Percentiles rank a stretch among this genome's conserved stretches.
These are phyloP conservation scores for Leptodontidium sp. DNA, from an alignment of 2,329 filamentous ascomycete genomes.

Conservation along the genomic window DNA sequence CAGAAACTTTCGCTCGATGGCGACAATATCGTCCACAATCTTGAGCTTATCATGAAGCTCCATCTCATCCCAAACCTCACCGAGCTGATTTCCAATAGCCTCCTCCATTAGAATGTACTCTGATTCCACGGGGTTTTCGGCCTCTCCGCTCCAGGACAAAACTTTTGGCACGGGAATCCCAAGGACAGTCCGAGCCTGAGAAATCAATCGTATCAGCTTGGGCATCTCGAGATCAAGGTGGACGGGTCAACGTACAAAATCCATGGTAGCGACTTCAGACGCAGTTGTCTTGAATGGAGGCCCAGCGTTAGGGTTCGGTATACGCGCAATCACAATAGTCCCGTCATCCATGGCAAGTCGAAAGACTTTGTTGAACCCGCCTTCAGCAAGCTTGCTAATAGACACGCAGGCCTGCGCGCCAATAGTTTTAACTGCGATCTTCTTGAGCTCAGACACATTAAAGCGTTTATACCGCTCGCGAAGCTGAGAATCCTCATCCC, in stretches of 20 bases:
- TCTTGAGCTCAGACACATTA: conserved; percentile 48
- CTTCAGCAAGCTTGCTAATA: conserved; percentile 50
- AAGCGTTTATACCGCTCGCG: conserved; percentile 48
- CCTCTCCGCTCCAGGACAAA: conserved; percentile 30
- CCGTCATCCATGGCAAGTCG: conserved; percentile 44
- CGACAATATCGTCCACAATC: conserved; percentile 48
- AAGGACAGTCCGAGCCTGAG: conserved; percentile 36
- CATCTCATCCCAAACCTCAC: conserved; percentile 44
- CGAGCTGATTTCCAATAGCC: conserved; percentile 45
- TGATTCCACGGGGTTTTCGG: conserved; percentile 42
- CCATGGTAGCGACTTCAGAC: conserved; percentile 41
- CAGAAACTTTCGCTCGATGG: conserved; percentile 49
- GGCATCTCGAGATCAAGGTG: not conserved
- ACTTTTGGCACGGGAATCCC: conserved; percentile 36
- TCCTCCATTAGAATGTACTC: conserved; percentile 53
- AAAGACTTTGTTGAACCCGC: conserved; percentile 50
- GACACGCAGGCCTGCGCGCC: conserved; percentile 46
- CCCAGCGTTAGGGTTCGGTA: conserved; percentile 36
- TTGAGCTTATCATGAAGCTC: conserved; percentile 41
- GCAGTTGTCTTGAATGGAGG: conserved; percentile 33
- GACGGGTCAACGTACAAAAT: conserved; percentile 33
- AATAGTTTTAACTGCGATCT: conserved; percentile 44
- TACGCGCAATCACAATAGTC: conserved; percentile 41
- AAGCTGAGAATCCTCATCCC: conserved; percentile 48
- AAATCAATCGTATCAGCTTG: conserved; percentile 16